Evolutionary conservation across 352 stramenopile species (phyloP).

Genomic region (Phytophthora europaea): DNA sequence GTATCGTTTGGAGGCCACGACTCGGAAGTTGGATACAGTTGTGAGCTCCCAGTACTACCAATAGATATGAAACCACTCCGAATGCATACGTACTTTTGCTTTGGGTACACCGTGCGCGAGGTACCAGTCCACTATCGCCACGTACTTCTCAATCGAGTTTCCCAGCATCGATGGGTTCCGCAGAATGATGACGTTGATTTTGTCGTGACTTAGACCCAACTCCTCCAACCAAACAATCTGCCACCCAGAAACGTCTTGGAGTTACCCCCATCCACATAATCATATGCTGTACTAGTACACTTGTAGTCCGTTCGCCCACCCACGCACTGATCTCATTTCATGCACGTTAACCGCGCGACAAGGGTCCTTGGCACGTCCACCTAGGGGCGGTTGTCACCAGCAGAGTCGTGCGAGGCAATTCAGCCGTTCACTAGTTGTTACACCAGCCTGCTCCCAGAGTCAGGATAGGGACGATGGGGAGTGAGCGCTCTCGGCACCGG

Average conservation of each 20-base stretch:
- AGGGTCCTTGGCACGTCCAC: too few species aligned
- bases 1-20: neutral
- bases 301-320: too few species aligned
- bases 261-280: neutral
- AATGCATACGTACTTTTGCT: neutral
- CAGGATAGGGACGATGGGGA: neutral
- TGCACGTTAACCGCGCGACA: too few species aligned
- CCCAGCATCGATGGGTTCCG: slow-evolving; percentile 3
- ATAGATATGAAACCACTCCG: neutral
- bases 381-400: too few species aligned
- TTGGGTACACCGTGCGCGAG: slow-evolving; percentile 2
- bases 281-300: neutral
- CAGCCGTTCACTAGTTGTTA: too few species aligned
- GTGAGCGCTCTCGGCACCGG: neutral
- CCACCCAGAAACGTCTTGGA: neutral
- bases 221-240: slow-evolving; percentile 13
- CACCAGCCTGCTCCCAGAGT: too few species aligned
- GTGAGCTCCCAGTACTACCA: neutral
- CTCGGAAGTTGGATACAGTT: neutral
- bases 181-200: slow-evolving; percentile 16
- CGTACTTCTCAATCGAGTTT: slow-evolving; percentile 8
- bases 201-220: slow-evolving; percentile 11
- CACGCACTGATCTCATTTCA: too few species aligned
- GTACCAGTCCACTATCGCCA: slow-evolving; percentile 16
- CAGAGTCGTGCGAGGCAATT: too few species aligned